These are phyloP conservation scores for Ceriops tagal DNA, from an alignment of 345 rosid species.

Conservation along the genomic window DNA sequence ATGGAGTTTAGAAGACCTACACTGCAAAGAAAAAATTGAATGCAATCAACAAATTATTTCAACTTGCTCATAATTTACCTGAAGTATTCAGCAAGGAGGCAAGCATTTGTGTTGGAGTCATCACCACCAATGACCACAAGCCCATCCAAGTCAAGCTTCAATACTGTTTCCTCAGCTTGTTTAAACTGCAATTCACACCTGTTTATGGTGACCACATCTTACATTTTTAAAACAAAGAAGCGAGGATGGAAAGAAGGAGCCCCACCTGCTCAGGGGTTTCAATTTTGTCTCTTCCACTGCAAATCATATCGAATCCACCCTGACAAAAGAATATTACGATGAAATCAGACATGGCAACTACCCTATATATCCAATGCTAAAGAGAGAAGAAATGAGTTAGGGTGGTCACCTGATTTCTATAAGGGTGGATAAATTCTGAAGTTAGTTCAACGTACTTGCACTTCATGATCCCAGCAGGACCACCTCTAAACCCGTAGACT, in stretches of 20 bases:
- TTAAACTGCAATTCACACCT: slow-evolving; percentile 58
- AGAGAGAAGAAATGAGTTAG: not conserved
- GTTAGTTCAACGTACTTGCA: slow-evolving; percentile 74
- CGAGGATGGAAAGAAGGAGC: slow-evolving; percentile 1
- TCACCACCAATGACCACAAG: slow-evolving; percentile 95
- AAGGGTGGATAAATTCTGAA: slow-evolving; percentile 67
- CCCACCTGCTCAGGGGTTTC: slow-evolving; percentile 95
- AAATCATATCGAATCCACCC: slow-evolving; percentile 99
- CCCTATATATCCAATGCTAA: not conserved
- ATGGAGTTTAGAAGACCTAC: not conserved
- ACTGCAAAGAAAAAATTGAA: too few species aligned
- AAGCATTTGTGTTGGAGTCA: slow-evolving; percentile 97
- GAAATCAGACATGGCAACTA: not conserved
- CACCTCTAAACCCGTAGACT: slow-evolving; percentile 83
- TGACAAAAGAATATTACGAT: slow-evolving; percentile 19
- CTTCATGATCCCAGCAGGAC: slow-evolving; percentile 98
- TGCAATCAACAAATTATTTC: too few species aligned
- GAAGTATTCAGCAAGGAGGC: slow-evolving; percentile 95
- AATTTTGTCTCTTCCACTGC: slow-evolving; percentile 99
- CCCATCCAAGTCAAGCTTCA: slow-evolving; percentile 89
- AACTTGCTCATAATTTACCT: slow-evolving; percentile 34
- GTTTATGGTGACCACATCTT: slow-evolving; percentile 7
- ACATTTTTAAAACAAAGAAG: not conserved
- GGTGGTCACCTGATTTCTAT: slow-evolving; percentile 72
- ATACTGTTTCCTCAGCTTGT: slow-evolving; percentile 94